phyloP scores from a whole-genome alignment of 345 rosid species.

The Litchi chinensis region DNA sequence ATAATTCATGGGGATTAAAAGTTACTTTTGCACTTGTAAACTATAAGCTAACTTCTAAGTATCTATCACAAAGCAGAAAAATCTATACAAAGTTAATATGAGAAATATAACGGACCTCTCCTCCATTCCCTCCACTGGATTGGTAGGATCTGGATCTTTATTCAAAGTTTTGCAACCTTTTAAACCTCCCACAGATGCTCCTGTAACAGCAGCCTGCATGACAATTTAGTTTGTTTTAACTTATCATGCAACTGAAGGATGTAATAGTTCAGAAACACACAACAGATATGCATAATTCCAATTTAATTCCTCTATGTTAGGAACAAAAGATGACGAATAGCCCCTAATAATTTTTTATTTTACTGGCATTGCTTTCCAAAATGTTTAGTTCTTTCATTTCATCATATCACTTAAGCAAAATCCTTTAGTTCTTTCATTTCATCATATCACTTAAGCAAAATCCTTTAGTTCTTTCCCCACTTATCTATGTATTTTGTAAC shows the following conservation, averaged over 20 bases:
- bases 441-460: not conserved
- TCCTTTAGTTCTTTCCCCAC: not conserved
- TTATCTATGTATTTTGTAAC: not conserved
- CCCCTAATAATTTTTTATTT: not conserved
- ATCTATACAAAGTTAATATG: not conserved
- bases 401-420: not conserved
- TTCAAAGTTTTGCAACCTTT: slow-evolving; percentile 89
- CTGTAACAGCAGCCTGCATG: slow-evolving; percentile 78
- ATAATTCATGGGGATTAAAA: slow-evolving; percentile 9
- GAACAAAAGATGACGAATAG: not conserved
- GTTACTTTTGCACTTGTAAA: slow-evolving; percentile 3
- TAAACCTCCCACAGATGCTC: slow-evolving; percentile 74
- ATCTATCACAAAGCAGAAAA: not conserved
- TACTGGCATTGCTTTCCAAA: not conserved
- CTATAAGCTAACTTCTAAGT: not conserved
- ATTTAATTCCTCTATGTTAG: not conserved
- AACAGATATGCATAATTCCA: not conserved
- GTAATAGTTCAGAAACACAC: not conserved
- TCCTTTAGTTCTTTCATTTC: not conserved
- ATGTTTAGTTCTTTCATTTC: not conserved
- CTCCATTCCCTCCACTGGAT: slow-evolving; percentile 74
- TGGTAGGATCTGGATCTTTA: slow-evolving; percentile 90
- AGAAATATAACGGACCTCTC: slow-evolving; percentile 61
- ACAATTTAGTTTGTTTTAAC: slow-evolving; percentile 13
- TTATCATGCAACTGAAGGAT: slow-evolving; percentile 6